Percentiles rank a stretch among this genome's conserved stretches.
Conservation (phyloP, 768 basidiomycete species). For the Strobilomyces echinocephalus region DNA sequence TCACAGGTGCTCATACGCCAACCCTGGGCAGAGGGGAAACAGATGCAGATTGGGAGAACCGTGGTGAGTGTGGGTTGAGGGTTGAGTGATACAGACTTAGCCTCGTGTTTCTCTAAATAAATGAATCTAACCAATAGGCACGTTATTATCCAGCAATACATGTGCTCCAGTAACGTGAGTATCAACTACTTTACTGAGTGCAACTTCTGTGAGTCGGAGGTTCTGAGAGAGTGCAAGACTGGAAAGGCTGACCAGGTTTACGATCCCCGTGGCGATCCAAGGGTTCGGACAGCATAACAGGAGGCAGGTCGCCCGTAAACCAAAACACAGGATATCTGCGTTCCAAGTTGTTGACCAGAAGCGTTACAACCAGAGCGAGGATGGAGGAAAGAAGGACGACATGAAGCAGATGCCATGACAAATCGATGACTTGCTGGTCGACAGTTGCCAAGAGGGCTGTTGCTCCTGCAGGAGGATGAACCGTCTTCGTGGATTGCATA, state of each 20-base stretch:
- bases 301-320: constrained; percentile 21
- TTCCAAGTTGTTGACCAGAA: constrained; percentile 49
- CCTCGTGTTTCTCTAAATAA: constrained; percentile 11
- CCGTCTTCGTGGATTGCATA: constrained; percentile 51
- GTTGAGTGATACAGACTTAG: constrained; percentile 14
- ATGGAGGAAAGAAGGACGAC: constrained; percentile 45
- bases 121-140: constrained; percentile 1
- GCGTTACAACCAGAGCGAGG: constrained; percentile 41
- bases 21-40: constrained; percentile 31
- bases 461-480: constrained; percentile 57
- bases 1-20: constrained; percentile 4
- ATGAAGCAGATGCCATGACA: constrained; percentile 53
- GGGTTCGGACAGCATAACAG: not conserved
- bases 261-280: not conserved
- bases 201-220: constrained; percentile 3
- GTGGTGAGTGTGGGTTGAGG: constrained; percentile 22
- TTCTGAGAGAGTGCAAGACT: not conserved
- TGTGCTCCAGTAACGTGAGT: not conserved
- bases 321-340: constrained; percentile 44
- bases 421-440: constrained; percentile 36
- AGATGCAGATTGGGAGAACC: constrained; percentile 8
- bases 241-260: constrained; percentile 6
- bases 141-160: not conserved
- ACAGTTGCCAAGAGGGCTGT: constrained; percentile 48
- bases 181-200: not conserved